Conservation (phyloP, 495 filamentous ascomycete genomes). For the Penicillium flavigenum region DNA sequence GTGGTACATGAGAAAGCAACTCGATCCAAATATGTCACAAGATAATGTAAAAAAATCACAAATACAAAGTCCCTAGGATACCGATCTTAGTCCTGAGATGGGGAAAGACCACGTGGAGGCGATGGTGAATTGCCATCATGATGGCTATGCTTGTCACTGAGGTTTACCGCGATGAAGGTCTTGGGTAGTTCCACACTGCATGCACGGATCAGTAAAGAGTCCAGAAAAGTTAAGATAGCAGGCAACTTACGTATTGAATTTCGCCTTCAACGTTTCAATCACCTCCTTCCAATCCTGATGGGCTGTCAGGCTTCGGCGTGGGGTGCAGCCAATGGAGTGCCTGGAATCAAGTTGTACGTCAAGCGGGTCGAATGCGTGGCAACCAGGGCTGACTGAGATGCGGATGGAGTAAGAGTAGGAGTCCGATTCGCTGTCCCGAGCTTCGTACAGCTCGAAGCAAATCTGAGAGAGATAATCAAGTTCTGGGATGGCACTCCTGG, state of each 20-base stretch:
- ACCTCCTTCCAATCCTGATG: conserved; percentile 95
- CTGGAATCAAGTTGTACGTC: conserved; percentile 94
- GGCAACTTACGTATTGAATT: conserved; percentile 81
- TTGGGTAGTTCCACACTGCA: conserved; percentile 88
- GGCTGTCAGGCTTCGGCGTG: conserved; percentile 82
- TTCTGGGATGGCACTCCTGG: conserved; percentile 89
- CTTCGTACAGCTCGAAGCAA: conserved; percentile 96
- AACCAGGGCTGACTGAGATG: conserved; percentile 92
- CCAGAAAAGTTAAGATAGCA: neutral
- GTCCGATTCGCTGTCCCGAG: conserved; percentile 70
- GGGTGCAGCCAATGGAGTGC: conserved; percentile 91
- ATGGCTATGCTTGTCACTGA: conserved; percentile 32
- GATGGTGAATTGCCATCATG: conserved; percentile 10
- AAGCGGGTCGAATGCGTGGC: conserved; percentile 90
- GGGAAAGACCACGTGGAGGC: neutral
- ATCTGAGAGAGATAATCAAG: conserved; percentile 98
- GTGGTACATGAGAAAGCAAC: neutral
- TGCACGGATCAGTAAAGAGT: conserved; percentile 10
- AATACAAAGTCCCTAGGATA: neutral
- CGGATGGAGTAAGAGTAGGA: conserved; percentile 90
- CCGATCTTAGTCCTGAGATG: conserved; percentile 4
- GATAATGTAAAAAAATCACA: neutral
- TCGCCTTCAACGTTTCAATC: conserved; percentile 88
- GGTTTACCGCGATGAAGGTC: conserved; percentile 66
- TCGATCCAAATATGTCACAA: neutral